These are phyloP conservation scores for Krasilnikovozyma curviuscula DNA, from an alignment of 768 basidiomycete genomes.

Conservation along the genomic window DNA sequence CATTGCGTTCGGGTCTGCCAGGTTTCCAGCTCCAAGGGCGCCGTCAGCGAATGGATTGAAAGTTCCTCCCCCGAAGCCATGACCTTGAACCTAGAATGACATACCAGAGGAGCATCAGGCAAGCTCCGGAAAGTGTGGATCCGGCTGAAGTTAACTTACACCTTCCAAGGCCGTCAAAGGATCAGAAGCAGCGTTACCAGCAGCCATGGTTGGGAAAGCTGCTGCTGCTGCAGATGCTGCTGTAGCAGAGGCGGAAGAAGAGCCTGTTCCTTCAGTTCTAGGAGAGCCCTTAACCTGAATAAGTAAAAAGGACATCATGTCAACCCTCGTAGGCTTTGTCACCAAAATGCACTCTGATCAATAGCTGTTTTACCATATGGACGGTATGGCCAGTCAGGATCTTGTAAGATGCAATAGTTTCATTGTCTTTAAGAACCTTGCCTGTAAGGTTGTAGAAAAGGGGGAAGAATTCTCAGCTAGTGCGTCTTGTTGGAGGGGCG, in stretches of 20 bases:
- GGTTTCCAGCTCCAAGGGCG: conserved; percentile 62
- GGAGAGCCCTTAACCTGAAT: not conserved
- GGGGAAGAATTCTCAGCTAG: not conserved
- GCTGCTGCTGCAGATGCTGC: conserved; percentile 22
- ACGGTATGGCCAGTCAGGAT: conserved; percentile 73
- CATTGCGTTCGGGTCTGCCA: conserved; percentile 87
- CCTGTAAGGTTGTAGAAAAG: not conserved
- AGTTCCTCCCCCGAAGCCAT: conserved; percentile 34
- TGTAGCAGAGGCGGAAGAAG: conserved; percentile 24
- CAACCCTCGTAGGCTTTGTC: not conserved
- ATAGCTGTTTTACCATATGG: conserved; percentile 79
- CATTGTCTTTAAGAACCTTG: conserved; percentile 45
- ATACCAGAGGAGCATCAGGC: no score
- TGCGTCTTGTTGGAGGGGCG: conserved; percentile 19
- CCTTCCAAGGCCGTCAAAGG: conserved; percentile 68
- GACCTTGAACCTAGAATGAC: no score
- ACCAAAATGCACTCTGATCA: conserved; percentile 26
- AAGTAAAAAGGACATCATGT: not conserved
- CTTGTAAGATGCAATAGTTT: conserved; percentile 64
- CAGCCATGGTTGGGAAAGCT: conserved; percentile 61
- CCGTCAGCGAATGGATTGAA: conserved; percentile 81
- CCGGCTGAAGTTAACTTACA: no score
- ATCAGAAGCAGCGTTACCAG: conserved; percentile 62
- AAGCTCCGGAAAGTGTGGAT: no score
- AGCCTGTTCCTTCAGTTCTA: not conserved